Base-by-base conservation (phyloP, 2,329 filamentous ascomycete genomes). In the Chalara sp. region DNA sequence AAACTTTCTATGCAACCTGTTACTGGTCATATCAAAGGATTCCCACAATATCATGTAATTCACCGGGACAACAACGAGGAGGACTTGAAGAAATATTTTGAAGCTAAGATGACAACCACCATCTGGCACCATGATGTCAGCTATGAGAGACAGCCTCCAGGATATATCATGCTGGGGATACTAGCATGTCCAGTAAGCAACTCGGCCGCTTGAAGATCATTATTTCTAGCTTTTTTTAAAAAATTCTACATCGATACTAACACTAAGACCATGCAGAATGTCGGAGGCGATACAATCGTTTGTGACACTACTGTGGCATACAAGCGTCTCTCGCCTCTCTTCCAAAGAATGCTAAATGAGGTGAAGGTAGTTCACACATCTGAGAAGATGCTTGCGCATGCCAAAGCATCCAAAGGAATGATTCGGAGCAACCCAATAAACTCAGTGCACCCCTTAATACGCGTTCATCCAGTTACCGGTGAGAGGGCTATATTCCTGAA, bases 401-500 rank as follows among this genome's bases (percentile, higher is more conserved):
- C 76, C 0, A 66, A 63, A 21, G 57, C 71, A 47, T 69, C 65
- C n/a, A 72, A 71, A 32, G 87, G 87, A 56, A 72, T 87, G 0
- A 82, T 86, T 63, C 79, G 82, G 7, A 70, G 80, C 5, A 63
- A 82, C 47, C 79, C 80, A 0, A 68, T 88, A 13, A 82, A 87
- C 65, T 76, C 83, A 5, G 68, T 74, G 6, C 85, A 88, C 63
- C 83, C 84, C 0, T 65, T 89, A 6, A 84, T 89, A 2, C 76
- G 85, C 2, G 80, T 85, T 0, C 84, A 88, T 61, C 85, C 85
- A 0, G 84, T 80, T 0, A 88, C 84, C 0, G 84, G 84, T 1
- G 87, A 85, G 81, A 87, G 85, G 63, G 74, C 82, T 0, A 72
- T 89, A 0, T 89, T 78, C 72, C 83, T 88, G 1, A 88, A 88